phyloP scores from a whole-genome alignment of 768 basidiomycete species.

The Mycena capillaripes region DNA sequence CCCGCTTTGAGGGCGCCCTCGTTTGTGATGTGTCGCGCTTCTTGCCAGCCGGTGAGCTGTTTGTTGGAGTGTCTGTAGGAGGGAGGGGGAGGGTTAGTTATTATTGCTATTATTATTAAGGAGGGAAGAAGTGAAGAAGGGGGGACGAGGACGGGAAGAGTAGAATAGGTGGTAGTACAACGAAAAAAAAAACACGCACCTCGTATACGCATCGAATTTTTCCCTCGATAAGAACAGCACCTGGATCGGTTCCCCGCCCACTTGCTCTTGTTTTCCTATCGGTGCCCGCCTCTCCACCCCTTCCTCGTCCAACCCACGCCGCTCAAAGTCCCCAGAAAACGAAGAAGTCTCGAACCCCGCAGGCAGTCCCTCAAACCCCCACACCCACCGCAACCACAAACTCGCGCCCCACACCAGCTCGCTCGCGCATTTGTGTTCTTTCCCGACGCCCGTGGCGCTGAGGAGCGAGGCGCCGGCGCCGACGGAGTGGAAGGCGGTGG shows the following conservation, averaged over 20 bases:
- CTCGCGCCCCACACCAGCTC: conserved; percentile 37
- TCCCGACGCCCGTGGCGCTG: conserved; percentile 31
- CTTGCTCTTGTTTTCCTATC: neutral
- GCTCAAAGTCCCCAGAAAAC: no score
- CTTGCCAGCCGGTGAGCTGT: conserved; percentile 27
- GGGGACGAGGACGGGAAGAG: neutral
- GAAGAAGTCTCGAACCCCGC: neutral
- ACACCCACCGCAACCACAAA: conserved; percentile 36
- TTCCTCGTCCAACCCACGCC: no score
- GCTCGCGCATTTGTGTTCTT: conserved; percentile 26
- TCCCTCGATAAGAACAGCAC: conserved; percentile 34
- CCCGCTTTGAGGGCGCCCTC: conserved; percentile 26
- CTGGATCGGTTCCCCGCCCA: conserved; percentile 17
- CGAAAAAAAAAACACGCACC: conserved; percentile 15
- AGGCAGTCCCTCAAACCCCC: conserved; percentile 31
- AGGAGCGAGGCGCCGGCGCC: conserved; percentile 38
- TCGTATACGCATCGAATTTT: conserved; percentile 30
- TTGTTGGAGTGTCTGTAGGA: neutral
- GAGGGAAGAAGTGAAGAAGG: neutral
- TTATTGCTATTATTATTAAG: no score
- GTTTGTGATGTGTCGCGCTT: conserved; percentile 33
- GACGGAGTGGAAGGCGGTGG: conserved; percentile 34
- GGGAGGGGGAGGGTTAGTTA: no score
- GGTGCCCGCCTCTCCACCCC: conserved; percentile 1
- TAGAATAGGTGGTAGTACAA: neutral